Evolutionary conservation across 441 rosid genomes (phyloP).

Genomic region (Gossypium armourianum): DNA sequence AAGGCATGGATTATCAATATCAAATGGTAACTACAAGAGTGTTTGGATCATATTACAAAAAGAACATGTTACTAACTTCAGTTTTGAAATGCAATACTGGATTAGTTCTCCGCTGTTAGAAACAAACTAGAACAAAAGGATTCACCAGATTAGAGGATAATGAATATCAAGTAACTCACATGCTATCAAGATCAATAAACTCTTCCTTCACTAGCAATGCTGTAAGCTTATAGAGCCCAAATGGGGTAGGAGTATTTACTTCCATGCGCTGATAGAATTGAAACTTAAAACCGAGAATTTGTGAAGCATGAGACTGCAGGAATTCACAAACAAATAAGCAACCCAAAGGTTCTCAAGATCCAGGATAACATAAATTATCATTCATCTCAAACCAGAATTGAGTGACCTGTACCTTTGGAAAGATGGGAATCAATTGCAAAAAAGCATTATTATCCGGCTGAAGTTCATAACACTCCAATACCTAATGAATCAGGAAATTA

Average conservation of each 20-base stretch:
- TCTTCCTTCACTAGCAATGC: slow-evolving; percentile 89
- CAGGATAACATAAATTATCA: not conserved
- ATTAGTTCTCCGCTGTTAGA: not conserved
- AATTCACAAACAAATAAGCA: slow-evolving; percentile 20
- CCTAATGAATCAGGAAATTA: slow-evolving; percentile 39
- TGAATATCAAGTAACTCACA: slow-evolving; percentile 33
- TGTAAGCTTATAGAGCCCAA: slow-evolving; percentile 83
- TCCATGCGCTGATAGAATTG: slow-evolving; percentile 90
- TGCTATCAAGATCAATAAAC: slow-evolving; percentile 88
- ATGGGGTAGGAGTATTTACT: slow-evolving; percentile 70
- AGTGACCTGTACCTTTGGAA: slow-evolving; percentile 68
- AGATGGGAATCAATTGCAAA: slow-evolving; percentile 81
- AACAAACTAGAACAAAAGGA: not conserved
- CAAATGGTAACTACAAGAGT: not conserved
- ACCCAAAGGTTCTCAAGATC: not conserved
- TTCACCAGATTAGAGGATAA: not conserved
- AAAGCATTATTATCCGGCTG: slow-evolving; percentile 64
- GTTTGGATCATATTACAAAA: not conserved
- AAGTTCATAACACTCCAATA: slow-evolving; percentile 91
- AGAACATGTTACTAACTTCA: not conserved
- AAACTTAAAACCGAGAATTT: slow-evolving; percentile 96
- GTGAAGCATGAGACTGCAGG: slow-evolving; percentile 99
- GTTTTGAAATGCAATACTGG: not conserved
- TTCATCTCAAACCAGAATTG: not conserved
- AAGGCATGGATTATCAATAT: not conserved